phyloP scores from a whole-genome alignment of 345 rosid species.

The Camelina hispida region DNA sequence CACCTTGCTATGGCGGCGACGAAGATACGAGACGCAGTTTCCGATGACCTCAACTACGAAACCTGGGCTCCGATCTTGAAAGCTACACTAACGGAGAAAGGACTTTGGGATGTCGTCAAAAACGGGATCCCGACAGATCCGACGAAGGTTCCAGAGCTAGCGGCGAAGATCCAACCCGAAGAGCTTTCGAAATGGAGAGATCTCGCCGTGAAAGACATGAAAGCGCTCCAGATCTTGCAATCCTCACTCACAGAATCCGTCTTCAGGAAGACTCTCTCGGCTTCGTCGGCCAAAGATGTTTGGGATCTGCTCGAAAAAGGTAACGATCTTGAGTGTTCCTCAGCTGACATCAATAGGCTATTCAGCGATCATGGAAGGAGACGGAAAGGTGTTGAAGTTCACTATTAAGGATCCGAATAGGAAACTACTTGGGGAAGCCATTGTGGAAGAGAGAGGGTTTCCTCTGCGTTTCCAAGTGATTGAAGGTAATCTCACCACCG shows the following conservation, averaged over 20 bases:
- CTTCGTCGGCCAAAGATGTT: background rate
- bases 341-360: background rate
- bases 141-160: background rate
- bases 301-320: constrained; percentile 3
- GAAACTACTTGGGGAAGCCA: background rate
- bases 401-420: background rate
- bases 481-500: background rate
- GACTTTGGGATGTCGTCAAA: background rate
- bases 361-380: too few relatives aligned
- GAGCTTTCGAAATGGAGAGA: background rate
- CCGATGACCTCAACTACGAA: background rate
- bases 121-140: background rate
- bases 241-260: background rate
- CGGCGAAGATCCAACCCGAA: background rate
- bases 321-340: background rate
- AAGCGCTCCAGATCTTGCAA: background rate
- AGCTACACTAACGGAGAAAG: background rate
- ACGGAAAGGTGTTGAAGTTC: too few relatives aligned
- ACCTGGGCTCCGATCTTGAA: background rate
- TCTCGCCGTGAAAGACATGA: background rate
- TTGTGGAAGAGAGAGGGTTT: background rate
- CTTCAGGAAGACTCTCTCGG: background rate
- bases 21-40: background rate
- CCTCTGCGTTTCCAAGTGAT: background rate
- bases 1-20: background rate